Conservation (phyloP, 805 yeast genomes). For the Metschnikowia santaceciliae region DNA sequence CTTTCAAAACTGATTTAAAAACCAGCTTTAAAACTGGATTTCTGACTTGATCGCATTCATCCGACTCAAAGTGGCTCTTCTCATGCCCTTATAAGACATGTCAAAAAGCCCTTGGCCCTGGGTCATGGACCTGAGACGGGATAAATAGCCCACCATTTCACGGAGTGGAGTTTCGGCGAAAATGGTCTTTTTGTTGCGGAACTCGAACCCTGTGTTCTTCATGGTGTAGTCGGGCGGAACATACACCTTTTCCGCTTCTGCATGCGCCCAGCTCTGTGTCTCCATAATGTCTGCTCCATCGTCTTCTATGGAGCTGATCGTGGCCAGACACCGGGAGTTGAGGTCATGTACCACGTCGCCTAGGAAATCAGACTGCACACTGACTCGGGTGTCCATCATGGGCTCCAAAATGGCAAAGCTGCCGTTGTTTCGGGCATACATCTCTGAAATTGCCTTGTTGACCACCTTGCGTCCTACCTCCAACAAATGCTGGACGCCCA, state of each 20-base stretch:
- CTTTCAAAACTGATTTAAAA: no score
- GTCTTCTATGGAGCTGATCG: conserved; percentile 68
- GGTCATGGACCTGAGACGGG: conserved; percentile 73
- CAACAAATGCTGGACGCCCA: conserved; percentile 35
- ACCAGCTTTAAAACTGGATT: conserved; percentile 5
- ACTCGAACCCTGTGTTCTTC: conserved; percentile 19
- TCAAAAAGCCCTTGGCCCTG: conserved; percentile 85
- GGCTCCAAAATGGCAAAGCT: conserved; percentile 75
- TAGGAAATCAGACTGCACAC: conserved; percentile 63
- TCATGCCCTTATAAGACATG: conserved; percentile 76
- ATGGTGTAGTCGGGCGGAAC: conserved; percentile 76
- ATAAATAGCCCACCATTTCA: conserved; percentile 87
- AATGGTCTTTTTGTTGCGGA: conserved; percentile 50
- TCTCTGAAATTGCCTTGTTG: conserved; percentile 19
- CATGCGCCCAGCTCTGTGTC: conserved; percentile 43
- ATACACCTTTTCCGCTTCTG: conserved; percentile 59
- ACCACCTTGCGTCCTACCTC: conserved; percentile 41
- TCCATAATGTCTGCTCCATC: conserved; percentile 40
- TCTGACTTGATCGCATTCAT: conserved; percentile 13
- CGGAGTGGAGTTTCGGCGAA: conserved; percentile 80
- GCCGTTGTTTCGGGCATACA: conserved; percentile 14
- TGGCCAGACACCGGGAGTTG: conserved; percentile 72
- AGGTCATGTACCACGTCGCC: conserved; percentile 86
- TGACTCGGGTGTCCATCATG: conserved; percentile 70
- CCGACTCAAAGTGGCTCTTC: conserved; percentile 43